Conservation (phyloP, 345 rosid genomes). For the Gossypium bickii region DNA sequence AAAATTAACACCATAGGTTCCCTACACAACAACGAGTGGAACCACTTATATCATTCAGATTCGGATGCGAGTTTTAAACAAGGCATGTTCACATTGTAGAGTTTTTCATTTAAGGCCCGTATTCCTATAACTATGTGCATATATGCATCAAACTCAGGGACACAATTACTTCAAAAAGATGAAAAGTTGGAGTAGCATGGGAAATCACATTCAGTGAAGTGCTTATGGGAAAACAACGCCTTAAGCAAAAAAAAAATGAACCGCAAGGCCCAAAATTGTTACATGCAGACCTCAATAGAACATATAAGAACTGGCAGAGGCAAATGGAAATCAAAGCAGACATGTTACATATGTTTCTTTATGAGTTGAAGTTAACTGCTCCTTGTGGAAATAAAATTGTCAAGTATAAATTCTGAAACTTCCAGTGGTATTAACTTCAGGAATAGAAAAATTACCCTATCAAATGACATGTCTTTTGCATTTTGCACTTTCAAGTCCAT, state of each 20-base stretch:
- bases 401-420: neutral
- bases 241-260: neutral
- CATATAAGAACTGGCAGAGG: neutral
- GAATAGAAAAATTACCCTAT: constrained; percentile 36
- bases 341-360: neutral
- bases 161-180: neutral
- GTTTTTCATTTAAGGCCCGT: neutral
- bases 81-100: neutral
- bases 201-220: neutral
- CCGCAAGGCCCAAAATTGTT: too few species aligned
- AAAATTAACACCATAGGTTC: too few species aligned
- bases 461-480: constrained; percentile 55
- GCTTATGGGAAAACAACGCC: neutral
- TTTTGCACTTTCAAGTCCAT: constrained; percentile 58
- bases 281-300: too few species aligned
- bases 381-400: neutral
- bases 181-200: neutral
- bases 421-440: neutral
- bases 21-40: too few species aligned
- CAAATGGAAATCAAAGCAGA: neutral
- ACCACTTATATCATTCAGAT: too few species aligned
- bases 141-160: neutral
- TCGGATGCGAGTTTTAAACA: neutral
- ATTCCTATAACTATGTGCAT: too few species aligned
- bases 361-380: neutral